Evolutionary conservation across 2,329 filamentous ascomycete species (phyloP), one percentile per base, ranked within the genome.

Genomic region (Fusarium buharicum): DNA sequence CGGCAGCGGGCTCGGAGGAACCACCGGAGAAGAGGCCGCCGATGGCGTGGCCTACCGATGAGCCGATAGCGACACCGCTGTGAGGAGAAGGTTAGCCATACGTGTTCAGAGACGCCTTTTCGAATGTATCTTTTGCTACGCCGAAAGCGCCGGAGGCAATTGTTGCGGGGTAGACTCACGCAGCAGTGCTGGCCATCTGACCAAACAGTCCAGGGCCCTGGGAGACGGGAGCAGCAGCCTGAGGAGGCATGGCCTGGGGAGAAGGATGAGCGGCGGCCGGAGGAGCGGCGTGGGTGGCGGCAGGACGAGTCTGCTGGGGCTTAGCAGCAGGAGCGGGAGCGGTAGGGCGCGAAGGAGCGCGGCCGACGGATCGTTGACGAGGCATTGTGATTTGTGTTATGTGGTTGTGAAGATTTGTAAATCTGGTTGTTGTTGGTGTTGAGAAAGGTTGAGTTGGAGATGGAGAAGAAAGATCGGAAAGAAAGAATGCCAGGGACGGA

Each of bases 111-210:
- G 56, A 55, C 27, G 14, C 4, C 22, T 17, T 28, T n/a, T 16
- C 34, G 45, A 9, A 24, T 13, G 39, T 30, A 24, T 41, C 2
- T 48, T 59, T 24, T 24, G 22, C 22, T 67, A 55, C 50, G 41
- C 50, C 33, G 20, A 13, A 20, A 56, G 37, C 44, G 50, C 7
- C 22, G 22, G 16, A 6, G 31, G 17, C 22, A 50, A 44, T 34
- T 50, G 4, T 7, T 9, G 11, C 9, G 16, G n/a, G 33, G 10
- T 16, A 31, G n/a, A 88, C 93, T 82, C 89, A 98, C 94, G 95
- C 95, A 77, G 95, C 95, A 55, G 95, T 99, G 75, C 89, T 93
- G 68, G 95, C 95, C 91, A 99, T 97, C 84, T 98, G 92, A 57
- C 92, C 94, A 70, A 99, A 92, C 11, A 99, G 84, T 64, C 95